These are phyloP conservation scores for Selaginella moellendorffii DNA, from an alignment of 75 land plant species.

Conservation along the genomic window DNA sequence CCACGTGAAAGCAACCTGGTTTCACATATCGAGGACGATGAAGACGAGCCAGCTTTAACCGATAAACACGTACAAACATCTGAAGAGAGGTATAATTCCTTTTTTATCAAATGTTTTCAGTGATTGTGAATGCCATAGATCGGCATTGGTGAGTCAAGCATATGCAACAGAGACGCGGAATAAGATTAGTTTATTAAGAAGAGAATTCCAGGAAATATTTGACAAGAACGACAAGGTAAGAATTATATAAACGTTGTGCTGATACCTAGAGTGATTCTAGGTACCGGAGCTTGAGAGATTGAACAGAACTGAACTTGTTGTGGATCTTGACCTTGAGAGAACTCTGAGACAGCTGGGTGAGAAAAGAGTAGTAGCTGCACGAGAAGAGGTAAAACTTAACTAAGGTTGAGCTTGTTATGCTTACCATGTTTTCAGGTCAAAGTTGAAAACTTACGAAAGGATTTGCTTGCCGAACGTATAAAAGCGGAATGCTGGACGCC, in stretches of 20 bases:
- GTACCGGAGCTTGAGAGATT: constrained; percentile 26
- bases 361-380: constrained; percentile 11
- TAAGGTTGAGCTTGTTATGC: neutral
- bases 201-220: constrained; percentile 17
- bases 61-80: constrained; percentile 14
- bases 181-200: constrained; percentile 6
- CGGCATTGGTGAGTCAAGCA: constrained; percentile 8
- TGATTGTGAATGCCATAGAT: constrained; percentile 12
- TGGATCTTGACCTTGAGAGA: constrained; percentile 19
- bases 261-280: no score
- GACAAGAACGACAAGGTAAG: constrained; percentile 18
- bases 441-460: constrained; percentile 16
- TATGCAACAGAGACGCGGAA: constrained; percentile 1
- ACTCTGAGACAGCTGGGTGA: constrained; percentile 7
- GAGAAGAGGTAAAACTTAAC: constrained; percentile 14
- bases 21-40: neutral
- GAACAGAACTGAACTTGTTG: constrained; percentile 11
- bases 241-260: no score
- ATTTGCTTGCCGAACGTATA: constrained; percentile 16
- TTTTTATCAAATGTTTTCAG: neutral
- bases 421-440: constrained; percentile 7
- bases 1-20: neutral
- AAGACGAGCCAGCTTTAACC: constrained; percentile 9
- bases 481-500: constrained; percentile 18
- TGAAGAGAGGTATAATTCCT: constrained; percentile 11